Evolutionary conservation across 257 asterid species (phyloP).

Genomic region (Misopates orontium): DNA sequence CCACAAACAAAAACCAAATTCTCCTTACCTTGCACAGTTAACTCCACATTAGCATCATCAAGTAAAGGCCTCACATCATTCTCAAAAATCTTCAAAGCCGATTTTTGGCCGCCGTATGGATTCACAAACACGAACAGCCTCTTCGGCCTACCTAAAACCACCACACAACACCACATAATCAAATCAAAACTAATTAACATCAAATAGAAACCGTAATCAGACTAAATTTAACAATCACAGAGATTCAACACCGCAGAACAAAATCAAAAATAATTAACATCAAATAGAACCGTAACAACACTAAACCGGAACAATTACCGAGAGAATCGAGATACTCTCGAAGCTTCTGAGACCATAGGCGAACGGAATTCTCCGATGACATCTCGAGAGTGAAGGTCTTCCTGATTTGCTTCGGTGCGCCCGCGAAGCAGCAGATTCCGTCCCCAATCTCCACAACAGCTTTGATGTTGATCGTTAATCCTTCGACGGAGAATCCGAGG

Average conservation of each 20-base stretch:
- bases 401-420: conserved; percentile 38
- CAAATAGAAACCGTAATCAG: background rate
- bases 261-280: no score
- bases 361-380: conserved; percentile 44
- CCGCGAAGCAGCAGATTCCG: conserved; percentile 50
- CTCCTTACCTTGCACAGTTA: conserved; percentile 59
- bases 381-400: conserved; percentile 59
- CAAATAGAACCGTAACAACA: no score
- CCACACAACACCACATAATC: conserved; percentile 13
- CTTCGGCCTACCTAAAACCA: conserved; percentile 77
- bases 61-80: conserved; percentile 79
- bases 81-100: conserved; percentile 61
- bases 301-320: conserved; percentile 38
- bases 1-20: background rate
- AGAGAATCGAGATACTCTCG: conserved; percentile 62
- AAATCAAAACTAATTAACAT: conserved; percentile 6
- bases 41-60: conserved; percentile 79
- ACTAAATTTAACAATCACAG: no score
- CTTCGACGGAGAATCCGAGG: conserved; percentile 69
- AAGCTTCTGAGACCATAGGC: conserved; percentile 59
- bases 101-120: conserved; percentile 91
- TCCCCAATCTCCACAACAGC: conserved; percentile 42
- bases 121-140: conserved; percentile 74
- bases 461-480: conserved; percentile 50
- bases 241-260: no score